A percentile compares a stretch with the other conserved stretches of the same genome.
Evolutionary conservation across 1,284 basidiomycete species (phyloP).

Genomic region (Agroathelia rolfsii): DNA sequence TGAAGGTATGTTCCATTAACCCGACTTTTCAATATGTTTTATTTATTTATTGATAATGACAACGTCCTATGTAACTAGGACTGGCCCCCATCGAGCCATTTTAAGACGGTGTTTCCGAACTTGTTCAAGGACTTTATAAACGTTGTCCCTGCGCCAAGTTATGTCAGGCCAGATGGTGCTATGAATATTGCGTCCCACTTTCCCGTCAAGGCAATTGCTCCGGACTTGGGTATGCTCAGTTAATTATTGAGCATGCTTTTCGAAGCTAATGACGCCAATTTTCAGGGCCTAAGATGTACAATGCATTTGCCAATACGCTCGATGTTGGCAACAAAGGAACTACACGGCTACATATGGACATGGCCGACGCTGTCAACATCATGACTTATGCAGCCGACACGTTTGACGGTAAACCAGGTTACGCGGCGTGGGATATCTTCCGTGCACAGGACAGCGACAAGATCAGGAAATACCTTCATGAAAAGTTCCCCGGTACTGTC

Average conservation of each 20-base stretch:
- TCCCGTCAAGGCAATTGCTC: conserved; percentile 72
- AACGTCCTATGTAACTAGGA: conserved; percentile 42
- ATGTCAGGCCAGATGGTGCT: conserved; percentile 80
- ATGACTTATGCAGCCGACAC: conserved; percentile 69
- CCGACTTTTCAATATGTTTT: conserved; percentile 4
- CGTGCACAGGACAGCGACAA: conserved; percentile 74
- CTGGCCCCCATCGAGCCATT: conserved; percentile 85
- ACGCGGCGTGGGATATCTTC: conserved; percentile 90
- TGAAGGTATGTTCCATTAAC: conserved; percentile 49
- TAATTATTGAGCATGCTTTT: conserved; percentile 19
- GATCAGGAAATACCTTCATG: conserved; percentile 64
- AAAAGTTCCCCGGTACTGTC: conserved; percentile 41
- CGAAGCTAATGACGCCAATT: conserved; percentile 3
- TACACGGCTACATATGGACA: conserved; percentile 91
- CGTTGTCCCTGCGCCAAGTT: conserved; percentile 80
- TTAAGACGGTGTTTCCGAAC: conserved; percentile 75
- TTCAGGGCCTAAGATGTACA: conserved; percentile 75
- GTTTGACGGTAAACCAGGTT: conserved; percentile 60
- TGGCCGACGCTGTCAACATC: conserved; percentile 90
- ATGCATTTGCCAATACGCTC: conserved; percentile 60
- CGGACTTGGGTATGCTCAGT: conserved; percentile 66
- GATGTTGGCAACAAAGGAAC: conserved; percentile 63
- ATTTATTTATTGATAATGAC: conserved; percentile 7
- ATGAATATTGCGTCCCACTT: conserved; percentile 85
- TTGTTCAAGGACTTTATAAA: conserved; percentile 82